A percentile compares a stretch with the other conserved stretches of the same genome.
Conservation (phyloP, 176 grass and related monocot species). For the Triticum urartu region DNA sequence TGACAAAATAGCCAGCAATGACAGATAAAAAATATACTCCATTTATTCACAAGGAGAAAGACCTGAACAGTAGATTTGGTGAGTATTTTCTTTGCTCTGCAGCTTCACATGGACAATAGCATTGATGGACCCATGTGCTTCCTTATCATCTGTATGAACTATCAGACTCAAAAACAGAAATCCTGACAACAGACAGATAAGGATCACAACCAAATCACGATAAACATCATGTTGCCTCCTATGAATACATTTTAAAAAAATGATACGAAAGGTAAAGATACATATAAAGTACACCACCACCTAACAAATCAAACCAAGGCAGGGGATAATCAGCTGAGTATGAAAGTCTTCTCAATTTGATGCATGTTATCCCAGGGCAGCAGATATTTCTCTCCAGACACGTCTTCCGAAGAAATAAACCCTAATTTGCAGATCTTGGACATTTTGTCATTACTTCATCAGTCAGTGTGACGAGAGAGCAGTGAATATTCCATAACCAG, state of each 20-base stretch:
- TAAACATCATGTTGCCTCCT: background rate
- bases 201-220: background rate
- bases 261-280: background rate
- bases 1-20: too few species aligned
- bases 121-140: background rate
- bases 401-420: background rate
- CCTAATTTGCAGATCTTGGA: background rate
- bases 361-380: background rate
- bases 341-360: background rate
- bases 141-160: background rate
- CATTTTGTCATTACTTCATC: background rate
- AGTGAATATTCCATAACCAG: conserved; percentile 51
- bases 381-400: background rate
- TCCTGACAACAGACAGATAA: background rate
- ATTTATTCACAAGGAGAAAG: too few species aligned
- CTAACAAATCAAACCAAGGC: background rate
- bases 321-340: background rate
- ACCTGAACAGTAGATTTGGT: background rate
- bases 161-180: background rate
- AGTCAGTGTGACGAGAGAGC: conserved; percentile 26
- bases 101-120: background rate
- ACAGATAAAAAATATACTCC: too few species aligned
- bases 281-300: background rate
- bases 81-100: background rate
- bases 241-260: background rate